phyloP scores from a whole-genome alignment of 768 basidiomycete species.

The Boletus sensibilis region DNA sequence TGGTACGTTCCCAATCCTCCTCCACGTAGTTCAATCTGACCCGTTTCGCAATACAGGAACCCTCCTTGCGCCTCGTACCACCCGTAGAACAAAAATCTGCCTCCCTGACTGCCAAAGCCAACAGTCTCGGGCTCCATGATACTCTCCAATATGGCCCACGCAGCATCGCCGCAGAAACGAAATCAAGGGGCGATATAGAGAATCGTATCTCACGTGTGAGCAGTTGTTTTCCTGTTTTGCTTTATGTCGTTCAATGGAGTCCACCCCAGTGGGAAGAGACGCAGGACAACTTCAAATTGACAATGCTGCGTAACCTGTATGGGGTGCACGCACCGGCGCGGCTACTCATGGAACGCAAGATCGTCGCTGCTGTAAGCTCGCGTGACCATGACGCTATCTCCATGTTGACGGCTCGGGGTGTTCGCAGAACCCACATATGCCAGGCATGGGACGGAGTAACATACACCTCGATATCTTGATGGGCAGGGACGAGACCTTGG shows the following conservation, averaged over 20 bases:
- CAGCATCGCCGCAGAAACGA: slow-evolving; percentile 73
- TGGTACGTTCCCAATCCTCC: slow-evolving; percentile 16
- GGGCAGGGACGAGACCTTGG: slow-evolving; percentile 86
- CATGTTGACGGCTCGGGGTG: background rate
- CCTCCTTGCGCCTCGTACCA: slow-evolving; percentile 67
- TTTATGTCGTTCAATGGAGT: background rate
- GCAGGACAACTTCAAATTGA: slow-evolving; percentile 84
- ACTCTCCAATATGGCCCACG: slow-evolving; percentile 82
- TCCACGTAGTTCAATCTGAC: slow-evolving; percentile 1
- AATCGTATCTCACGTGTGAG: slow-evolving; percentile 76
- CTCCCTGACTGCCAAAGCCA: slow-evolving; percentile 64
- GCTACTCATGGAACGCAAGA: slow-evolving; percentile 89
- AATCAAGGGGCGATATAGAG: slow-evolving; percentile 59
- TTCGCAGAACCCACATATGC: slow-evolving; percentile 62
- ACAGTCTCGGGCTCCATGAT: slow-evolving; percentile 83
- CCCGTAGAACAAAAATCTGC: slow-evolving; percentile 52
- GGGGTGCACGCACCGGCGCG: slow-evolving; percentile 90
- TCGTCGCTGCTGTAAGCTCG: slow-evolving; percentile 62
- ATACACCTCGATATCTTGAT: slow-evolving; percentile 89
- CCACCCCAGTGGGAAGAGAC: slow-evolving; percentile 84
- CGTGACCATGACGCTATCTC: background rate
- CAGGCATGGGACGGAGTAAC: slow-evolving; percentile 67
- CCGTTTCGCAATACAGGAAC: slow-evolving; percentile 29
- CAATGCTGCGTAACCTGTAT: slow-evolving; percentile 76
- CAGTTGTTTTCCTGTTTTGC: background rate